Evolutionary conservation across 768 basidiomycete species (phyloP).

Genomic region (Psilocybe subaeruginosa): DNA sequence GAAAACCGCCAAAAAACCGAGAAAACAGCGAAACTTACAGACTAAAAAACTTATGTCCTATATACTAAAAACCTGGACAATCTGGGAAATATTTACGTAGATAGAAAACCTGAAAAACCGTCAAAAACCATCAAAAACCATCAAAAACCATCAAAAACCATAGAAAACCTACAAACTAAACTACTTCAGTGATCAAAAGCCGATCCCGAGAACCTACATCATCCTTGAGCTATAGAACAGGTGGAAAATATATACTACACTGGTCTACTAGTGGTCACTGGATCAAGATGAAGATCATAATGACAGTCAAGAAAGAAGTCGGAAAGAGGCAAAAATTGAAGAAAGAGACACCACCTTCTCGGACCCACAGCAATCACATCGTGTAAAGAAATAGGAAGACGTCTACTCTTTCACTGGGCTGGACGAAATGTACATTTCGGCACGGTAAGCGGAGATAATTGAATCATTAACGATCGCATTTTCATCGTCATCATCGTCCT

Average conservation of each 20-base stretch:
- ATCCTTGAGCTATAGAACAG: background rate
- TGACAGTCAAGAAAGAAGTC: background rate
- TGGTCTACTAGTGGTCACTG: background rate
- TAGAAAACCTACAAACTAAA: background rate
- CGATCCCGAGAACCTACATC: background rate
- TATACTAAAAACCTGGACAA: background rate
- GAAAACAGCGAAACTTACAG: background rate
- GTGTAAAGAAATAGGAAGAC: background rate
- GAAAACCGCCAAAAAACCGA: background rate
- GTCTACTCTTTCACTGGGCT: slow-evolving; percentile 16
- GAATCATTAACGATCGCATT: slow-evolving; percentile 6
- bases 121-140: background rate
- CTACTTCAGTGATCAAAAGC: background rate
- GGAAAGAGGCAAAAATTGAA: background rate
- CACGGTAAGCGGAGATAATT: slow-evolving; percentile 16
- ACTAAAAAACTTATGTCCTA: background rate
- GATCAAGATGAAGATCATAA: background rate
- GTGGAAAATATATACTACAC: background rate
- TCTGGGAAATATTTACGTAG: background rate
- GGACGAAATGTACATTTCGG: slow-evolving; percentile 8
- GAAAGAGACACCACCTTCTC: background rate
- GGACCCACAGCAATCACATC: background rate
- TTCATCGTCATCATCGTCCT: background rate
- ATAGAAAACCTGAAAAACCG: background rate
- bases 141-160: background rate